A percentile compares a stretch with the other conserved stretches of the same genome.
These are phyloP conservation scores for Jatropha curcas DNA, from an alignment of 345 rosid species.

Conservation along the genomic window DNA sequence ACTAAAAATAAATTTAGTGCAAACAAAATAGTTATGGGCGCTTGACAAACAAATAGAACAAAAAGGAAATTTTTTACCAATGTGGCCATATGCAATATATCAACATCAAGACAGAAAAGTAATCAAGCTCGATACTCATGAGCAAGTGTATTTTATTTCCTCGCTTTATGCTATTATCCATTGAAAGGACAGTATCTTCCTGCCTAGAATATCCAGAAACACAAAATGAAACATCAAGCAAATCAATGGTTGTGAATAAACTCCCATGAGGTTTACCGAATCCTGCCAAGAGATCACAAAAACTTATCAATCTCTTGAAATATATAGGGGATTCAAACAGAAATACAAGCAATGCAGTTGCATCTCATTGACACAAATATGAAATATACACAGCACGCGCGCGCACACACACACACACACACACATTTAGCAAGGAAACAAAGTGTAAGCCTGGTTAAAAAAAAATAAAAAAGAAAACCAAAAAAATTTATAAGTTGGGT, in stretches of 20 bases:
- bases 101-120: slow-evolving; percentile 2
- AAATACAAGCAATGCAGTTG: too few species aligned
- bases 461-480: too few species aligned
- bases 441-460: not conserved
- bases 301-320: not conserved
- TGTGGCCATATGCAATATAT: not conserved
- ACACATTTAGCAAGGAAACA: not conserved
- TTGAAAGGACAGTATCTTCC: slow-evolving; percentile 22
- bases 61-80: not conserved
- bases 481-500: too few species aligned
- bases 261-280: slow-evolving; percentile 10
- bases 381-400: too few species aligned
- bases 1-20: not conserved
- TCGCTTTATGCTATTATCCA: slow-evolving; percentile 10
- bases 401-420: not conserved
- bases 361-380: too few species aligned
- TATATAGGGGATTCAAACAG: not conserved
- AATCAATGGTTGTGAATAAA: slow-evolving; percentile 14
- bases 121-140: slow-evolving; percentile 3
- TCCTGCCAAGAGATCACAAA: slow-evolving; percentile 25
- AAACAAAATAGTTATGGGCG: not conserved
- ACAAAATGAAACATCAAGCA: slow-evolving; percentile 15
- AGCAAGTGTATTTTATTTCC: slow-evolving; percentile 28
- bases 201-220: slow-evolving; percentile 22
- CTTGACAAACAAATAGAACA: not conserved